Base-by-base conservation (phyloP, 106 monocot genomes). In the Allium cepa region DNA sequence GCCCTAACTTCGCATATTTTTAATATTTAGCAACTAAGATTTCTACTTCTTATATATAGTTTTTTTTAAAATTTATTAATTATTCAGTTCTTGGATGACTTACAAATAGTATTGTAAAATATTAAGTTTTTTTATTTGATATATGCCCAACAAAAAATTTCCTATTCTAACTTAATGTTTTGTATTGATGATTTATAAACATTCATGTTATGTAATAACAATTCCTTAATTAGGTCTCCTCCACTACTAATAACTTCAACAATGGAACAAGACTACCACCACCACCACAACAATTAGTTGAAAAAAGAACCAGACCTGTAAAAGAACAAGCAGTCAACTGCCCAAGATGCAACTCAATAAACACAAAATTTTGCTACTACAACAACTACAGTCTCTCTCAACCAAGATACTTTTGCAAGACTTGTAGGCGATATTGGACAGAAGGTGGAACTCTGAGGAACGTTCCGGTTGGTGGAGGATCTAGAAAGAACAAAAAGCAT, bases 331-430 rank as follows among this genome's bases (percentile, higher is more conserved):
- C 64, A 45, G 49, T 64, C 49, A 10, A 9, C 15, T 64, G 64
- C 48, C 67, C 67, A 7, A 72, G 83, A 66, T 83, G 83, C 75
- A 75, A 79, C 71, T 78, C 78, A 64, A 57, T 58, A 59, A 78
- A 78, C 72, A 78, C 78, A 50, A 78, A 78, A 47, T 78, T 78
- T 58, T 78, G 78, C 72, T 78, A 78, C 78, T 78, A 78, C 78
- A 78, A 78, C 78, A 78, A 78, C 60, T 78, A 78, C 72, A 78
- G 74, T 67, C 83, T 83, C 64, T 72, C 83, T 22, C 83, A 83
- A 67, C 83, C 83, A 12, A 75, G 83, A 11, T 83, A 83, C 83
- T 83, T 83, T 75, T 83, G 83, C 83, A 83, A 83, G 79, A 76
- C 78, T 49, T 83, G 83, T 57, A 53, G 75, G 12, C 51, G 72